A percentile compares a stretch with the other conserved stretches of the same genome.
Evolutionary conservation across 139 green algal species (phyloP).

Genomic region (Coccomyxa sp.): DNA sequence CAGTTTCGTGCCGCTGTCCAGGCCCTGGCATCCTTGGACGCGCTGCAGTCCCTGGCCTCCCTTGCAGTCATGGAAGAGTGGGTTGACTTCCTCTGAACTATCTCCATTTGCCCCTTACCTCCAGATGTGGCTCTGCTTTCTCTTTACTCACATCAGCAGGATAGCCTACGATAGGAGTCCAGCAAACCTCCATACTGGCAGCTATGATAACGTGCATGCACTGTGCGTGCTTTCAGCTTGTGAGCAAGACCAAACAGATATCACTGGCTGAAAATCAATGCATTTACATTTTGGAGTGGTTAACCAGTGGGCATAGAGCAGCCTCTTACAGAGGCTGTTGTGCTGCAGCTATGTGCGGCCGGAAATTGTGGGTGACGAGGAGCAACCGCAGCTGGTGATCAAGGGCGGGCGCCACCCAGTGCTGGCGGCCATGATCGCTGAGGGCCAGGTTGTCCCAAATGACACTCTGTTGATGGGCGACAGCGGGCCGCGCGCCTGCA

Average conservation of each 20-base stretch:
- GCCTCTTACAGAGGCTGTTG: background rate
- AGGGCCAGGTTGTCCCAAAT: constrained; percentile 61
- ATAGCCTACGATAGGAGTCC: no score
- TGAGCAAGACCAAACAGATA: no score
- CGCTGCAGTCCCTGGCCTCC: constrained; percentile 59
- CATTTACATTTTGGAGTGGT: no score
- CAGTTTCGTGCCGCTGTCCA: constrained; percentile 47
- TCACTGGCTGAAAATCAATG: no score
- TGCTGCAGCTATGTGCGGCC: constrained; percentile 31
- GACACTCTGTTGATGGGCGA: constrained; percentile 27
- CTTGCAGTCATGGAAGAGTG: constrained; percentile 41
- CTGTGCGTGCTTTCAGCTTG: no score
- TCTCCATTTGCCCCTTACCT: no score
- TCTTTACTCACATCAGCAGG: no score
- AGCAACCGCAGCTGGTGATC: constrained; percentile 46
- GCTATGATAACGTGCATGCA: no score
- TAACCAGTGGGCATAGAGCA: no score
- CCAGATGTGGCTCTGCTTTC: no score
- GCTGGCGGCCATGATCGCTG: constrained; percentile 42
- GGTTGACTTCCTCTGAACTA: background rate
- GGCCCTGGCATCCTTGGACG: constrained; percentile 72
- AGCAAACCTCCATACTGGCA: no score
- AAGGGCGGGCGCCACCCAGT: constrained; percentile 65
- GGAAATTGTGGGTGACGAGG: constrained; percentile 22
- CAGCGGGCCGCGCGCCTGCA: constrained; percentile 5